These are phyloP conservation scores for Chondrostereum purpureum DNA, from an alignment of 1,284 basidiomycete genomes.

Conservation along the genomic window DNA sequence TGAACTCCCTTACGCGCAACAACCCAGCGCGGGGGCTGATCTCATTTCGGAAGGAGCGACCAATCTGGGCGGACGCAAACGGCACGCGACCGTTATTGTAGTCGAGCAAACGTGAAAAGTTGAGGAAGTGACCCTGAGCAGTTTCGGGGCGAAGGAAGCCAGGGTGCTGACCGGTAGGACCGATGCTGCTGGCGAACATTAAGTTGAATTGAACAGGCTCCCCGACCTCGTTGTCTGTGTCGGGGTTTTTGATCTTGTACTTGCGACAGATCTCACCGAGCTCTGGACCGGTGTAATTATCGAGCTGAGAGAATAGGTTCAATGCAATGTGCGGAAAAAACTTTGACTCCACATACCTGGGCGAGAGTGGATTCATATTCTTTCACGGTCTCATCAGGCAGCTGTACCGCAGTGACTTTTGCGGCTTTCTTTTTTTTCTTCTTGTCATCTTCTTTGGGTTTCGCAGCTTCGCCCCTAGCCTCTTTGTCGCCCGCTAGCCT, in stretches of 20 bases:
- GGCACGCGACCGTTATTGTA: constrained; percentile 97
- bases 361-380: constrained; percentile 85
- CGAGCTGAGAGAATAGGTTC: too few relatives aligned
- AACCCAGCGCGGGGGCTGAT: constrained; percentile 96
- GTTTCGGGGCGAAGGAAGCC: constrained; percentile 98
- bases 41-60: constrained; percentile 96
- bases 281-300: constrained; percentile 90
- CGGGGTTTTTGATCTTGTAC: constrained; percentile 84
- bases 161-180: constrained; percentile 95
- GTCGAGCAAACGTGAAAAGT: constrained; percentile 94
- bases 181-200: constrained; percentile 97
- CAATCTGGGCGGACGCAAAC: constrained; percentile 97
- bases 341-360: constrained; percentile 58
- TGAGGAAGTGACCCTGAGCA: constrained; percentile 98
- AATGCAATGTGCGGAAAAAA: too few relatives aligned
- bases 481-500: constrained; percentile 88
- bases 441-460: constrained; percentile 48
- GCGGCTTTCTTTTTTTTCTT: constrained; percentile 82
- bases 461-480: constrained; percentile 69
- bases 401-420: constrained; percentile 71
- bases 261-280: constrained; percentile 85
- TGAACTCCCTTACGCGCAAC: constrained; percentile 96
- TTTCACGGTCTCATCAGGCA: constrained; percentile 70
- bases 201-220: constrained; percentile 97
- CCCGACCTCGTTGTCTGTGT: constrained; percentile 86